Evolutionary conservation across 805 yeast species (phyloP).

Genomic region (Ogataea naganishii): DNA sequence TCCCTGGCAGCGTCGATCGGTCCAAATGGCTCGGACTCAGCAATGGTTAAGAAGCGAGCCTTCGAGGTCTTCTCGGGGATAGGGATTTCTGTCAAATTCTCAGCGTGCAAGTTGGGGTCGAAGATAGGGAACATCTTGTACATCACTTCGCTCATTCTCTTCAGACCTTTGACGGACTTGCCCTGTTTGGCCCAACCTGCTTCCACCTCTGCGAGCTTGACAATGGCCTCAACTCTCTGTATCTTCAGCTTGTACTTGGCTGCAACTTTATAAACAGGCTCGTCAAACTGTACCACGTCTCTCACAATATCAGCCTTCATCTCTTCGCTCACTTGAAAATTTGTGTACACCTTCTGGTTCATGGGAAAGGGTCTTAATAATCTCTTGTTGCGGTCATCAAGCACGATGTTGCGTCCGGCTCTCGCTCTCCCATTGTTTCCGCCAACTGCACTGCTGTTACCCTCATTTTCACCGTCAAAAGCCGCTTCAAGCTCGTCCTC

Average conservation of each 20-base stretch:
- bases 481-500: constrained; percentile 6
- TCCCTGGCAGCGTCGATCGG: constrained; percentile 90
- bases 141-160: constrained; percentile 51
- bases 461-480: constrained; percentile 10
- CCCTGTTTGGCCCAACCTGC: constrained; percentile 48
- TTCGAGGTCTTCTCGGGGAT: constrained; percentile 74
- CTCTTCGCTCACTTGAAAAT: constrained; percentile 45
- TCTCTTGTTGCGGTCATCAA: too few relatives aligned
- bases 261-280: constrained; percentile 66
- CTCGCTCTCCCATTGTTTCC: constrained; percentile 5
- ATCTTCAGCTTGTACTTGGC: constrained; percentile 71
- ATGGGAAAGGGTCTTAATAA: constrained; percentile 74
- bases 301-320: constrained; percentile 53
- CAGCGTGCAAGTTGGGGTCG: constrained; percentile 38
- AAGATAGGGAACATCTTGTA: constrained; percentile 77
- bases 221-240: constrained; percentile 84
- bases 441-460: constrained; percentile 8
- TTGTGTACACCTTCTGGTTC: constrained; percentile 64
- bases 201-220: constrained; percentile 61
- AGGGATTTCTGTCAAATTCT: constrained; percentile 90
- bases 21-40: constrained; percentile 93
- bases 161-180: constrained; percentile 45
- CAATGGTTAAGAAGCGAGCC: constrained; percentile 79
- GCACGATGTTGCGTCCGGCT: constrained; percentile 5
- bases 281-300: constrained; percentile 35